Base-by-base conservation (phyloP, 2,329 filamentous ascomycete species). In the Alternaria arbusti region DNA sequence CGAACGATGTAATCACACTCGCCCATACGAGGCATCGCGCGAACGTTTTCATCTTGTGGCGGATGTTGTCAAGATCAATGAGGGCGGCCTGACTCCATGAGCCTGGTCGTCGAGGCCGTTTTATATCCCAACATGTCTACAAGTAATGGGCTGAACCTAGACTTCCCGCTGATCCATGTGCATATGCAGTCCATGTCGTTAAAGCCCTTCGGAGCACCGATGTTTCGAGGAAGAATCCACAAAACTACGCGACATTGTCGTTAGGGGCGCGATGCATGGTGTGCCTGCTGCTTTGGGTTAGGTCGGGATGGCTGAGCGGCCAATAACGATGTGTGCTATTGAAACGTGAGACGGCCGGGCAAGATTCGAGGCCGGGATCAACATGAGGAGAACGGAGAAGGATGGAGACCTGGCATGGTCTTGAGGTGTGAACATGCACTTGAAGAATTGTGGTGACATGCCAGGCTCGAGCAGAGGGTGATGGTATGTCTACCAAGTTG, bases 341-440 rank as follows among this genome's bases (percentile, higher is more conserved):
- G 26, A 49, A 72, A 73, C 70, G 70, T 73, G 69, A 70, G 64
- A 71, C 64, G n/a, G n/a, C 55, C 26, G 5, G n/a, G 25, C 28
- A 54, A 20, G 49, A 25, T 45, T 54, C 10, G 36, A 43, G 8
- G 23, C 17, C 61, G 28, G 23, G 15, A 61, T 54, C 32, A 44
- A 30, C 26, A 17, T 43, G 17, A 10, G 26, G n/a, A 6, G 23
- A 43, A 40, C 20, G 36, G 11, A 12, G 22, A 44, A 44, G 52
- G 23, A 54, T 44, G 36, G 32, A 26, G 30, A 54, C 52, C 25
- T 44, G 15, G 22, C 25, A 23, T n/a, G 12, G 52, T 3, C n/a
- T 54, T 54, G 10, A 26, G n/a, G 23, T 44, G n/a, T 23, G n/a
- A 13, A 15, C 23, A 52, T 52, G 28, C 22, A 11, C 17, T 22